Conservation (phyloP, 495 filamentous ascomycete species). For the Jackrogersella minutella region DNA sequence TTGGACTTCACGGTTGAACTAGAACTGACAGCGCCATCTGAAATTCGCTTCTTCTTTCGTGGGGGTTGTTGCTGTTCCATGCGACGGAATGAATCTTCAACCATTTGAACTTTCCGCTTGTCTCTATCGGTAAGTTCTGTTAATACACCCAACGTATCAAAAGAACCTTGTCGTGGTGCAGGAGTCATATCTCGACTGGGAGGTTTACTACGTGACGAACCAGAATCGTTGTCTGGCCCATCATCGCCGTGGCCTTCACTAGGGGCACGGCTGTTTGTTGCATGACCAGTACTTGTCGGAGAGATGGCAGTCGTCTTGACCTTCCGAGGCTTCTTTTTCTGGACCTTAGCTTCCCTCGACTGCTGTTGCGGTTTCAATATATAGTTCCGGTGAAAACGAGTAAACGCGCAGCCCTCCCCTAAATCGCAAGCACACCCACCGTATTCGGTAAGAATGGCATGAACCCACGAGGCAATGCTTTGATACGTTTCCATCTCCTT, state of each 20-base stretch:
- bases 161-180: conserved; percentile 60
- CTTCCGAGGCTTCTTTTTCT: conserved; percentile 69
- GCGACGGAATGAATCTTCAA: conserved; percentile 77
- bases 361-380: conserved; percentile 56
- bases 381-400: conserved; percentile 75
- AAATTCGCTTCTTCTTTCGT: conserved; percentile 68
- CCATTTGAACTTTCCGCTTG: conserved; percentile 83
- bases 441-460: conserved; percentile 79
- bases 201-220: conserved; percentile 75
- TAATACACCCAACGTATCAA: conserved; percentile 59
- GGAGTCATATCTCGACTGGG: conserved; percentile 86
- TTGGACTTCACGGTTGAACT: conserved; percentile 45
- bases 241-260: conserved; percentile 73
- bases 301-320: conserved; percentile 65
- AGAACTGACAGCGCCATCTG: conserved; percentile 59
- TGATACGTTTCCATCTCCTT: conserved; percentile 55
- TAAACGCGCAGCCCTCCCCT: conserved; percentile 70
- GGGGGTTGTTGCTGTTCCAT: conserved; percentile 68
- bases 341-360: conserved; percentile 54
- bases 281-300: conserved; percentile 71
- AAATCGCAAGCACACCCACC: conserved; percentile 86
- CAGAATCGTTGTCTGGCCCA: conserved; percentile 67
- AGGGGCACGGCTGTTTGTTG: conserved; percentile 78
- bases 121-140: conserved; percentile 82
- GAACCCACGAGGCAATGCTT: conserved; percentile 62